Percentiles rank a stretch among this genome's conserved stretches.
phyloP scores from a whole-genome alignment of 2,329 filamentous ascomycete genomes.

The Fusarium vanettenii region DNA sequence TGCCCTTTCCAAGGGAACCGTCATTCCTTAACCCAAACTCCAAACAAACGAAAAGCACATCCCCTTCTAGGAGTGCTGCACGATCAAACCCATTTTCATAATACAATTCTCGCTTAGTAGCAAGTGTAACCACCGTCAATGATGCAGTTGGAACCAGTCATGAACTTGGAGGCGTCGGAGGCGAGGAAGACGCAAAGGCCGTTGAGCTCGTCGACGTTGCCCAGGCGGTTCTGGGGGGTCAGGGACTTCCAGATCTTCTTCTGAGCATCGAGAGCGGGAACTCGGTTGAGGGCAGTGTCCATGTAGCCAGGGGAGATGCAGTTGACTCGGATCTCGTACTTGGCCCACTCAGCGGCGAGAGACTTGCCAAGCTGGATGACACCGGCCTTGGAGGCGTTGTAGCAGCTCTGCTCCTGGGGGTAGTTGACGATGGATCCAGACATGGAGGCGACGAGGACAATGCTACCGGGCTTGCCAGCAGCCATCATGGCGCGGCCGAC shows the following conservation, averaged over 20 bases:
- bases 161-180: constrained; percentile 77
- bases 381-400: constrained; percentile 86
- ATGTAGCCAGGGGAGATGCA: constrained; percentile 88
- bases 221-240: constrained; percentile 79
- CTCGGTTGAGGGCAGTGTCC: constrained; percentile 84
- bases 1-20: constrained; percentile 4
- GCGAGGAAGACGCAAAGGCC: constrained; percentile 81
- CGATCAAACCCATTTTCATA: neutral
- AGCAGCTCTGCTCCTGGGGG: constrained; percentile 84
- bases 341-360: constrained; percentile 86
- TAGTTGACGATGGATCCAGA: constrained; percentile 87
- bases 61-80: constrained; percentile 1
- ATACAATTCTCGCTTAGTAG: constrained; percentile 55
- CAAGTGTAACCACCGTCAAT: constrained; percentile 78
- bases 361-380: constrained; percentile 84
- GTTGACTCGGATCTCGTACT: constrained; percentile 84
- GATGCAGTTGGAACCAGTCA: constrained; percentile 80
- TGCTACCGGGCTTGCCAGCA: constrained; percentile 76
- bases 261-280: constrained; percentile 81
- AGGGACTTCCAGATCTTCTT: constrained; percentile 83
- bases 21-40: constrained; percentile 30
- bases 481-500: constrained; percentile 79
- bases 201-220: constrained; percentile 80
- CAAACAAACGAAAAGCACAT: constrained; percentile 32
- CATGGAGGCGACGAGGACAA: constrained; percentile 84